Evolutionary conservation across 129 eudicot species (phyloP), one percentile per base, ranked within the genome.

Genomic region (Escallonia herrerae): DNA sequence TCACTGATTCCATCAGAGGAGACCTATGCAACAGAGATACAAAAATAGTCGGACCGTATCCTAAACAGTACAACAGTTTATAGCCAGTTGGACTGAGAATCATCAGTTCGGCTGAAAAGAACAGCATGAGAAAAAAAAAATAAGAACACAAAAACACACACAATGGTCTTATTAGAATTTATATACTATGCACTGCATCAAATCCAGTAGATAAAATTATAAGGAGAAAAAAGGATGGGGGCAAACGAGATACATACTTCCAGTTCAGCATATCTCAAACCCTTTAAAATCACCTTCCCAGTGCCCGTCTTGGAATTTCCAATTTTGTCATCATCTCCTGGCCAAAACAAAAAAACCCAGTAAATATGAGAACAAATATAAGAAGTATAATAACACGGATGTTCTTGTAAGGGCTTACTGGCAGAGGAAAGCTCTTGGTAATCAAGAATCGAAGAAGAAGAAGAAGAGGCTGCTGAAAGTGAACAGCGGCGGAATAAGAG

Each of bases 241-340:
- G 33, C 33, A 22, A 22, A 22, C 33, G 12, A 62, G 40, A 4
- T n/a, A 65, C 74, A 50, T 78, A 91, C 97, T 76, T 85, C 76
- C 55, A 91, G 81, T 67, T 87, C 85, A 15, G 54, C 3, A 43
- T 81, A 91, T 56, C 83, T 71, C 96, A 91, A 76, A 47, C 94
- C 96, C 71, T 87, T 91, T 13, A 91, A 56, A 38, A 85, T 14
- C 47, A 76, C 76, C 75, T 80, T 91, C 44, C 64, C 62, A 0
- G 82, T 70, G 3, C 66, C 87, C 51, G 60, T 70, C 46, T 58
- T 43, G 52, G 46, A 6, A 47, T 61, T 7, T 38, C 62, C 71
- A 72, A 40, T 66, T 43, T 64, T 44, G 67, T 80, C 80, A 58
- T 68, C 89, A 67, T 43, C 76, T 62, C 69, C 89, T 70, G 53